Evolutionary conservation across 495 filamentous ascomycete genomes (phyloP), one percentile per base, ranked within the genome.

Genomic region (Tuber indicum): DNA sequence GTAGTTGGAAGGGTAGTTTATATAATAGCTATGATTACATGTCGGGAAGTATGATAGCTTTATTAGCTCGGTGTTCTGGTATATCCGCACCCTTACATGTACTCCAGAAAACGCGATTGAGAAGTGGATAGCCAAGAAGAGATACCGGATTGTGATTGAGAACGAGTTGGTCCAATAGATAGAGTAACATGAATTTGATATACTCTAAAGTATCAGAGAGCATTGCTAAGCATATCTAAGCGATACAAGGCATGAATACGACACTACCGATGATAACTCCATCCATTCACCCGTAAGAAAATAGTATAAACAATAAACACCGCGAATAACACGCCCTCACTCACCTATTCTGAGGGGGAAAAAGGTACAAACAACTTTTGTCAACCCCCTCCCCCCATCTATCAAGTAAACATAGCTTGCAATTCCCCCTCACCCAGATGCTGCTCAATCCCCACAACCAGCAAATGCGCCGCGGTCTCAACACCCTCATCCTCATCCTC

Each of bases 401-500:
- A 66, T 80, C 88, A 97, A 82, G 91, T 92, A 86, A 97, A 88
- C 94, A 97, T 97, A 78, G 90, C 89, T 84, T 95, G 92, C 82
- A 99, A 85, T 74, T 84, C 82, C 74, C 90, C 92, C 87, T 97
- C 93, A 14, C 96, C 96, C 70, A 98, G 85, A 45, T 94, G 91
- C 73, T 87, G 88, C 85, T 98, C 96, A 81, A 99, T 94, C 84
- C 87, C 88, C 84, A 91, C 89, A 77, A 97, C 92, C 93, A 95
- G 96, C 75, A 89, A 88, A 82, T 92, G 87, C 14, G 93, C 92
- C 86, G 97, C 95, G 79, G 90, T 86, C 87, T 98, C 96, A 58
- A 99, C 94, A 41, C 84, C 86, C 85, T 98, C 95, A 78, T 98
- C 93, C 78, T 97, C 96, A 84, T 99, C 96, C 84, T 99, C 96